These are phyloP conservation scores for Clohesyomyces aquaticus DNA, from an alignment of 495 filamentous ascomycete genomes.

Conservation along the genomic window DNA sequence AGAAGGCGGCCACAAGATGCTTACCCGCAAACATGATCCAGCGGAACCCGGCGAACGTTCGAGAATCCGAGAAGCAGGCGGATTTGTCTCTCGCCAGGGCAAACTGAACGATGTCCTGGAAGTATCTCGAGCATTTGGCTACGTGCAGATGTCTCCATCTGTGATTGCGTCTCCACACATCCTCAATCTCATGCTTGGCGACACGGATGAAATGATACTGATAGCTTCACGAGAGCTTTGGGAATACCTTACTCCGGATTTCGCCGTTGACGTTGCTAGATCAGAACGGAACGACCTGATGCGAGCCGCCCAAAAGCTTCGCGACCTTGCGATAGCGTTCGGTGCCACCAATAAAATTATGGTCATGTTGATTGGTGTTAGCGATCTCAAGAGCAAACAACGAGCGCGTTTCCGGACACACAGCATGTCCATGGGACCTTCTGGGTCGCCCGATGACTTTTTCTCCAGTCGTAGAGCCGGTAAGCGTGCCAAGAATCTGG, in stretches of 20 bases:
- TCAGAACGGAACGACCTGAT: conserved; percentile 85
- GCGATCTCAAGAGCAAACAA: conserved; percentile 82
- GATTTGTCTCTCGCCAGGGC: conserved; percentile 91
- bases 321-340: conserved; percentile 94
- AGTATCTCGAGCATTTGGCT: conserved; percentile 93
- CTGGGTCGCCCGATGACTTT: conserved; percentile 69
- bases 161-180: conserved; percentile 91
- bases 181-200: conserved; percentile 73
- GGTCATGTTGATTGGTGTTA: conserved; percentile 96
- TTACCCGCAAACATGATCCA: conserved; percentile 92
- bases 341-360: conserved; percentile 92
- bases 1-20: conserved; percentile 73
- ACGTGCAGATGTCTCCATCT: conserved; percentile 86
- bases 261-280: conserved; percentile 88
- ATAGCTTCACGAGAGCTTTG: conserved; percentile 91
- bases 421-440: conserved; percentile 78
- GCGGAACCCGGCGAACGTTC: conserved; percentile 79
- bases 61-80: conserved; percentile 90
- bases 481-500: conserved; percentile 68
- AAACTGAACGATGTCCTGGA: conserved; percentile 89
- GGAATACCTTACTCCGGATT: conserved; percentile 86
- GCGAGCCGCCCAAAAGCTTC: conserved; percentile 92
- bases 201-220: conserved; percentile 91
- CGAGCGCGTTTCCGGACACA: conserved; percentile 70
- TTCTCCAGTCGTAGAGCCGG: conserved; percentile 61